Evolutionary conservation across 192 early-diverging fungal species (phyloP).

Genomic region (Podila epicladia): DNA sequence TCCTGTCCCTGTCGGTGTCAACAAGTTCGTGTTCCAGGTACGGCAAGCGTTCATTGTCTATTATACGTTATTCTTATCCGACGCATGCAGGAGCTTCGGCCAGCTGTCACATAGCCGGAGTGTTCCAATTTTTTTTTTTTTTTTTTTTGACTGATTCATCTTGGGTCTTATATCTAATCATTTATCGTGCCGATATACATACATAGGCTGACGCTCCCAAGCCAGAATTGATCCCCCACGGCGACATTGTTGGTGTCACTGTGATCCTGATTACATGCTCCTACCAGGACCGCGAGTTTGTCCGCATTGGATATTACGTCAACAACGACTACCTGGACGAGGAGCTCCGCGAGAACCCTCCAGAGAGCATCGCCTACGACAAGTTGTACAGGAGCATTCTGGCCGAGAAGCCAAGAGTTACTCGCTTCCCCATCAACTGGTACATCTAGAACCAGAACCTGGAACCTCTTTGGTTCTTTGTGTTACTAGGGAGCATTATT

Average conservation of each 20-base stretch:
- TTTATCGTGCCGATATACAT: too few species aligned
- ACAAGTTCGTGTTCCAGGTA: slow-evolving; percentile 94
- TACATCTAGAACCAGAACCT: neutral
- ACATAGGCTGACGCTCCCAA: slow-evolving; percentile 76
- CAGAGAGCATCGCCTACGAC: slow-evolving; percentile 72
- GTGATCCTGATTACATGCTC: slow-evolving; percentile 91
- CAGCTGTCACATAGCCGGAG: too few species aligned
- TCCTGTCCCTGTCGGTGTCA: slow-evolving; percentile 93
- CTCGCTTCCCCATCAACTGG: slow-evolving; percentile 85
- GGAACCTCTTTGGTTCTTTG: neutral
- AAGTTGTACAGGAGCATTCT: slow-evolving; percentile 89
- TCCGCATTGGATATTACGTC: slow-evolving; percentile 97
- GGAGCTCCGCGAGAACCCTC: slow-evolving; percentile 81
- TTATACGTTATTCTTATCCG: neutral
- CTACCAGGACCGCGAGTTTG: slow-evolving; percentile 93
- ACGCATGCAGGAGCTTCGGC: too few species aligned
- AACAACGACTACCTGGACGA: slow-evolving; percentile 95
- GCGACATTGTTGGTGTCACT: slow-evolving; percentile 89
- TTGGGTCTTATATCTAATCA: too few species aligned
- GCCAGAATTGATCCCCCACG: slow-evolving; percentile 75
- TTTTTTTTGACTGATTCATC: too few species aligned
- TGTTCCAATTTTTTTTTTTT: too few species aligned
- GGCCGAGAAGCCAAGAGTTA: slow-evolving; percentile 95
- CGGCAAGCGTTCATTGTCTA: neutral
- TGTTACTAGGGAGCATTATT: neutral